Conservation (phyloP, 192 early-diverging fungal species). For the Linnemannia elongata region DNA sequence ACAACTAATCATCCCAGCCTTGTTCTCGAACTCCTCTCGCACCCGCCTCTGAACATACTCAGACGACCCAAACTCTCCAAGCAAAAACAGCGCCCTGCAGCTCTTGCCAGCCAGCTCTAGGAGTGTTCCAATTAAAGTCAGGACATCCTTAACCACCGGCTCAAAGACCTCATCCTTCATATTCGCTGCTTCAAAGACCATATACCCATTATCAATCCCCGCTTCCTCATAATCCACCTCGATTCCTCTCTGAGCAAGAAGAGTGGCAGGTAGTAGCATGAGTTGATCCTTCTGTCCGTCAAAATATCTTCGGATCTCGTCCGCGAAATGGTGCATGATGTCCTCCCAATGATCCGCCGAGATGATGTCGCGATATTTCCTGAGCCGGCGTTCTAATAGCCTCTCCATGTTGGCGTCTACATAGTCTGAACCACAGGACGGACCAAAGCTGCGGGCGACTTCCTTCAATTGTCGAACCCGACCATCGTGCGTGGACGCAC, state of each 20-base stretch:
- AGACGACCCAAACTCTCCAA: slow-evolving; percentile 67
- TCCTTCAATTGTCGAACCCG: slow-evolving; percentile 38
- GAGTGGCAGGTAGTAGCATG: slow-evolving; percentile 59
- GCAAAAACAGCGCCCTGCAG: slow-evolving; percentile 64
- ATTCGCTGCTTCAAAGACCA: slow-evolving; percentile 52
- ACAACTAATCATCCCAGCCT: slow-evolving; percentile 59
- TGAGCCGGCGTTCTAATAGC: slow-evolving; percentile 60
- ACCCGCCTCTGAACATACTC: slow-evolving; percentile 62
- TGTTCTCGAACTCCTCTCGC: slow-evolving; percentile 53
- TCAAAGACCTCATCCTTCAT: slow-evolving; percentile 67
- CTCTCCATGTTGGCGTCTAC: slow-evolving; percentile 62
- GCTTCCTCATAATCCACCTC: slow-evolving; percentile 20
- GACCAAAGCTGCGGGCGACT: slow-evolving; percentile 57
- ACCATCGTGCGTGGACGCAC: slow-evolving; percentile 53
- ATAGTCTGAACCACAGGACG: slow-evolving; percentile 60
- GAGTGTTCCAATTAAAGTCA: slow-evolving; percentile 60
- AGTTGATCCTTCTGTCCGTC: slow-evolving; percentile 61
- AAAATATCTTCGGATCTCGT: slow-evolving; percentile 63
- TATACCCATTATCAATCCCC: slow-evolving; percentile 57
- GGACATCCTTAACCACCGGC: slow-evolving; percentile 61
- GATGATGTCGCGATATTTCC: slow-evolving; percentile 53
- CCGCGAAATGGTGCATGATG: slow-evolving; percentile 61
- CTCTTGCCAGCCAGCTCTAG: slow-evolving; percentile 43
- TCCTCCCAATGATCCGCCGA: slow-evolving; percentile 56
- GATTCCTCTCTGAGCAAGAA: slow-evolving; percentile 21